Percentiles rank a stretch among this genome's conserved stretches.
Evolutionary conservation across 208 protist species (phyloP).

Genomic region (Trypanosoma cruzi): DNA sequence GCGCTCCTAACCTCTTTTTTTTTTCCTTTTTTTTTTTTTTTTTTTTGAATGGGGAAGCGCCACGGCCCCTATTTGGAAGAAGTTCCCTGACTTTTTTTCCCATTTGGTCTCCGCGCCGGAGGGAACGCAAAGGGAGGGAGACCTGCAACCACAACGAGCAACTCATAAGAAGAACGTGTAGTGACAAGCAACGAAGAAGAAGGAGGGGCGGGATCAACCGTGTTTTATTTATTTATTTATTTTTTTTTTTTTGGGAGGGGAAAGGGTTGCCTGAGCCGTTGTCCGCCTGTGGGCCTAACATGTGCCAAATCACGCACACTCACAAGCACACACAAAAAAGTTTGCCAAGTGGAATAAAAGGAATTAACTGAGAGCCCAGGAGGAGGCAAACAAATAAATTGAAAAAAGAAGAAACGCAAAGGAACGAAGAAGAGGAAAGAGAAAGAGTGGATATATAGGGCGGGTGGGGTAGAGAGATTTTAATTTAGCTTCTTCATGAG

Average conservation of each 20-base stretch:
- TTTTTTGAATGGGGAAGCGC: background rate
- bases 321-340: too few species aligned
- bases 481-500: background rate
- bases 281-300: too few species aligned
- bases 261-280: too few species aligned
- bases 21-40: conserved; percentile 13
- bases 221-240: too few species aligned
- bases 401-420: background rate
- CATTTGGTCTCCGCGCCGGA: background rate
- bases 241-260: too few species aligned
- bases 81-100: background rate
- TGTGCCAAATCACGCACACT: too few species aligned
- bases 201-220: background rate
- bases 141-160: background rate
- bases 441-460: background rate
- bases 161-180: background rate
- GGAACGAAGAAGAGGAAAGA: background rate
- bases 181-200: background rate
- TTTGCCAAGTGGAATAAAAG: too few species aligned
- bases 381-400: too few species aligned
- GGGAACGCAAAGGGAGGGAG: background rate
- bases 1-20: background rate
- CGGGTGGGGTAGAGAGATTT: background rate
- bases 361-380: too few species aligned
- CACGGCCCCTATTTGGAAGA: background rate